phyloP scores from a whole-genome alignment of 1,284 basidiomycete genomes.

The Paramarasmius palmivorus region DNA sequence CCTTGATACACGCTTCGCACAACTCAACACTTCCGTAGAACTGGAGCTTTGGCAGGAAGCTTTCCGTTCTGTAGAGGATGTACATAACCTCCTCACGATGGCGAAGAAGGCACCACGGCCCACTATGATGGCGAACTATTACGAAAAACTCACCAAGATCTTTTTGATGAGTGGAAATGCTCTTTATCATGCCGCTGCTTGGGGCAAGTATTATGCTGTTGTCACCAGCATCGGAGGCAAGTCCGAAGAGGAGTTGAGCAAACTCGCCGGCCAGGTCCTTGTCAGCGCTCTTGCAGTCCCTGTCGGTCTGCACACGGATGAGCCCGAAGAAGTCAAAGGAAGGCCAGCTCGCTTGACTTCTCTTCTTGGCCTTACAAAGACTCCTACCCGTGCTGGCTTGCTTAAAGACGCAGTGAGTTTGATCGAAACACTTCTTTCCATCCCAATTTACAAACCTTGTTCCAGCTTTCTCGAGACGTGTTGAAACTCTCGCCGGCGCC shows the following conservation, averaged over 20 bases:
- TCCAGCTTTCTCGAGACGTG: conserved; percentile 79
- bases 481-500: conserved; percentile 80
- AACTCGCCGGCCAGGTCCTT: conserved; percentile 90
- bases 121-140: conserved; percentile 99
- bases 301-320: conserved; percentile 71
- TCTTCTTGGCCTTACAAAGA: conserved; percentile 82
- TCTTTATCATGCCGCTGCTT: conserved; percentile 96
- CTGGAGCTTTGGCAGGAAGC: conserved; percentile 99
- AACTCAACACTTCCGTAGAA: conserved; percentile 97
- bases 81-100: conserved; percentile 94
- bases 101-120: conserved; percentile 91
- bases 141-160: conserved; percentile 96
- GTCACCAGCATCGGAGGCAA: conserved; percentile 68
- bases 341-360: conserved; percentile 82
- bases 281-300: conserved; percentile 94
- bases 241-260: conserved; percentile 77
- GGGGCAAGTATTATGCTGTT: conserved; percentile 83
- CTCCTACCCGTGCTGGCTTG: conserved; percentile 86
- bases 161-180: conserved; percentile 94
- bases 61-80: conserved; percentile 97
- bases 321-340: conserved; percentile 74
- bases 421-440: neutral
- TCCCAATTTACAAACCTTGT: conserved; percentile 8
- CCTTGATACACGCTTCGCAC: conserved; percentile 97
- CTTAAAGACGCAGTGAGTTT: conserved; percentile 81